phyloP scores from a whole-genome alignment of 2,329 filamentous ascomycete species.

The Cladosporium sp. region DNA sequence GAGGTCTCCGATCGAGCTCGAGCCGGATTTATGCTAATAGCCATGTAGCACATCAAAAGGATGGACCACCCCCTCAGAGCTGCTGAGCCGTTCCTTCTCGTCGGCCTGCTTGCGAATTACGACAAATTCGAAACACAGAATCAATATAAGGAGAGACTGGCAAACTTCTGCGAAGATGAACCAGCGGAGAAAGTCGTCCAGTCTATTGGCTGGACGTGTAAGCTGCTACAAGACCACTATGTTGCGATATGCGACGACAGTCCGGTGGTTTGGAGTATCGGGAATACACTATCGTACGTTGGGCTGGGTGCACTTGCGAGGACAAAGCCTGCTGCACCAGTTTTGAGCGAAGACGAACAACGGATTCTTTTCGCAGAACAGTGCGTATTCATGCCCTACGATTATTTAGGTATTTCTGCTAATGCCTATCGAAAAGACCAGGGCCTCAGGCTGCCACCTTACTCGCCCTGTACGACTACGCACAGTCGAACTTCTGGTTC shows the following conservation, averaged over 20 bases:
- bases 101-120: constrained; percentile 90
- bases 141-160: constrained; percentile 84
- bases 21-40: neutral
- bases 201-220: constrained; percentile 70
- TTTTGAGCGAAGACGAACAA: constrained; percentile 71
- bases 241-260: constrained; percentile 84
- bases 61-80: constrained; percentile 60
- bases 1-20: constrained; percentile 20
- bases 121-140: constrained; percentile 99
- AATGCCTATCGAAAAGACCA: constrained; percentile 53
- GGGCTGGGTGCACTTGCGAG: constrained; percentile 71
- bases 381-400: constrained; percentile 47
- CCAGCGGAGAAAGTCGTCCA: constrained; percentile 78
- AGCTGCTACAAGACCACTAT: constrained; percentile 67
- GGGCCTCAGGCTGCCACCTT: constrained; percentile 73
- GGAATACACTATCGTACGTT: constrained; percentile 75
- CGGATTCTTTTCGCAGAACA: constrained; percentile 76
- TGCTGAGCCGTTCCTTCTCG: constrained; percentile 69
- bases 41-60: neutral
- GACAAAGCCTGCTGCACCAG: constrained; percentile 54
- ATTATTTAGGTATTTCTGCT: neutral
- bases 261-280: constrained; percentile 83
- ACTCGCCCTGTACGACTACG: constrained; percentile 87
- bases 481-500: constrained; percentile 91
- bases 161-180: constrained; percentile 90